Conservation (phyloP, 495 filamentous ascomycete species). For the Daldinia loculata region DNA sequence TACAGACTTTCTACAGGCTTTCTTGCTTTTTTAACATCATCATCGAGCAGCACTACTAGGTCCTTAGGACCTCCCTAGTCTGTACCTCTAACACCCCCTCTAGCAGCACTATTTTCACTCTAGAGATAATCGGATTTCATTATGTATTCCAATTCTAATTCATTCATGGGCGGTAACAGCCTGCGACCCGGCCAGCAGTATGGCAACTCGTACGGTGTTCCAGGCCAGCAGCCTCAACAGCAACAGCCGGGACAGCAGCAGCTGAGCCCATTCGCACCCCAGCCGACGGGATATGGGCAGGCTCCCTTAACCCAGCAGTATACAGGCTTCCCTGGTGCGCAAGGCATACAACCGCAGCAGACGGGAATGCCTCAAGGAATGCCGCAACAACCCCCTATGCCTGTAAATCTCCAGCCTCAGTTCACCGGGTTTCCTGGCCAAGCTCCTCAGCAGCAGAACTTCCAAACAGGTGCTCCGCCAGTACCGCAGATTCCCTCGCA, state of each 20-base stretch:
- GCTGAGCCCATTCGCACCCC: slow-evolving; percentile 66
- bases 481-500: slow-evolving; percentile 66
- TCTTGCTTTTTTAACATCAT: slow-evolving; percentile 27
- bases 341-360: slow-evolving; percentile 56
- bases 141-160: slow-evolving; percentile 92
- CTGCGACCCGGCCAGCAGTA: slow-evolving; percentile 76
- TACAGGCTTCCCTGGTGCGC: slow-evolving; percentile 62
- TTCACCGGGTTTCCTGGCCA: slow-evolving; percentile 64
- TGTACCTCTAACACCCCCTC: slow-evolving; percentile 4
- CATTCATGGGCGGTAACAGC: slow-evolving; percentile 79
- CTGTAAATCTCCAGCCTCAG: slow-evolving; percentile 65
- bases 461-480: slow-evolving; percentile 60
- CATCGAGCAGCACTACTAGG: slow-evolving; percentile 27
- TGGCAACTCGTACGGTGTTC: slow-evolving; percentile 59
- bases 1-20: neutral
- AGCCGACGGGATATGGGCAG: slow-evolving; percentile 66
- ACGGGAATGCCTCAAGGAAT: slow-evolving; percentile 59
- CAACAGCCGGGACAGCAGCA: slow-evolving; percentile 66
- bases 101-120: slow-evolving; percentile 11
- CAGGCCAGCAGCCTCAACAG: slow-evolving; percentile 67
- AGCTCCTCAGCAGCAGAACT: slow-evolving; percentile 53
- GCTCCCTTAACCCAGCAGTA: slow-evolving; percentile 71
- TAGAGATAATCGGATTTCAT: slow-evolving; percentile 17
- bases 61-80: slow-evolving; percentile 32
- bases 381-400: slow-evolving; percentile 20